Conservation (phyloP, 352 stramenopile species). For the Globisporangium emineosum region DNA sequence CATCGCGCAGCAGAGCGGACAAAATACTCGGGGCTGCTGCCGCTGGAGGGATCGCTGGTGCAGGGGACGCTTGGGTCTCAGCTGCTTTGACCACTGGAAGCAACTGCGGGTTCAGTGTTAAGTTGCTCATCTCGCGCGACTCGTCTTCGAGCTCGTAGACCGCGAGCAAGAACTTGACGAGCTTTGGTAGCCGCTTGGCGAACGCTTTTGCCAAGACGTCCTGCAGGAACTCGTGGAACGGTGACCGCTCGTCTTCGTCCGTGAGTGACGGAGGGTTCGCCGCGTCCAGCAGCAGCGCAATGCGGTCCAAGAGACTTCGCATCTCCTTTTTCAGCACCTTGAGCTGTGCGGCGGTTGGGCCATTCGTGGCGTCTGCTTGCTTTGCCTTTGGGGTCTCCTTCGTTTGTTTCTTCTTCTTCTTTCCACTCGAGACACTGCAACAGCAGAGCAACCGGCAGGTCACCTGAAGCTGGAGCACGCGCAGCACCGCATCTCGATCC, state of each 20-base stretch:
- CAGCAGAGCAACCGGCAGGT: constrained; percentile 53
- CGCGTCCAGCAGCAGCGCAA: constrained; percentile 72
- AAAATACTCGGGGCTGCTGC: constrained; percentile 49
- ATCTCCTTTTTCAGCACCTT: constrained; percentile 55
- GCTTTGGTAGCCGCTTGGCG: constrained; percentile 33
- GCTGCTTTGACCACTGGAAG: background rate
- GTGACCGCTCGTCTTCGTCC: constrained; percentile 63
- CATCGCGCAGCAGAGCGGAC: constrained; percentile 50
- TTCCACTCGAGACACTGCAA: constrained; percentile 25
- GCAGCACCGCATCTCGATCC: constrained; percentile 37
- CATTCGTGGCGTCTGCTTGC: background rate
- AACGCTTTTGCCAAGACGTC: constrained; percentile 45
- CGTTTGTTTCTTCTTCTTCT: constrained; percentile 30
- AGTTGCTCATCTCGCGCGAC: constrained; percentile 11
- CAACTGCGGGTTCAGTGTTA: constrained; percentile 17
- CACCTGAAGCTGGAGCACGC: constrained; percentile 62
- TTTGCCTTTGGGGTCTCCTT: background rate
- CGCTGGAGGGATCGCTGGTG: constrained; percentile 1
- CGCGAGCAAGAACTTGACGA: constrained; percentile 48
- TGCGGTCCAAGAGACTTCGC: constrained; percentile 57
- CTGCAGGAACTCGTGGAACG: constrained; percentile 70
- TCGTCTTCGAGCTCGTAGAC: constrained; percentile 63
- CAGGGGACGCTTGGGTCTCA: background rate
- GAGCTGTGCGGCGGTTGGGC: background rate
- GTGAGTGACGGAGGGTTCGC: constrained; percentile 59